A percentile compares a stretch with the other conserved stretches of the same genome.
Evolutionary conservation across 2,329 filamentous ascomycete species (phyloP).

Genomic region (Talaromyces sp.): DNA sequence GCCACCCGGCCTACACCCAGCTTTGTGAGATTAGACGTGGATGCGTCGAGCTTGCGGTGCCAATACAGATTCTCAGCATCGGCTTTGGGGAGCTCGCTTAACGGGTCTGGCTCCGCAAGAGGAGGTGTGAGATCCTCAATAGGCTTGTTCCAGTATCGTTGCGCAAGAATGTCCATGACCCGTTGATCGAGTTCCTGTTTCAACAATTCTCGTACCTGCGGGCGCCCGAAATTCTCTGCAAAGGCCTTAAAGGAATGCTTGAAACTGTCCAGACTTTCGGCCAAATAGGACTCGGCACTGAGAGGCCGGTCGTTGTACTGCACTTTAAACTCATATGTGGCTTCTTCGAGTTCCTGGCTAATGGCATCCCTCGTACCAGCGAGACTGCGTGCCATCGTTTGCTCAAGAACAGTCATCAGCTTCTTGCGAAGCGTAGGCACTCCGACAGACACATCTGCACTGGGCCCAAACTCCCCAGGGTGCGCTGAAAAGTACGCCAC

Average conservation of each 20-base stretch:
- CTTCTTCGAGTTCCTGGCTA: conserved; percentile 89
- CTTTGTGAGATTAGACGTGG: conserved; percentile 84
- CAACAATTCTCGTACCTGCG: conserved; percentile 81
- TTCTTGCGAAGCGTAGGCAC: conserved; percentile 87
- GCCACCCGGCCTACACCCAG: conserved; percentile 88
- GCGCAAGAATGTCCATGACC: conserved; percentile 86
- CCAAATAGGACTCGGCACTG: conserved; percentile 92
- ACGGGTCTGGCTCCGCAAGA: conserved; percentile 63
- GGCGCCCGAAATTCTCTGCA: conserved; percentile 79
- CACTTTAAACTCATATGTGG: conserved; percentile 97
- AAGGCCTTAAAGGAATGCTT: conserved; percentile 98
- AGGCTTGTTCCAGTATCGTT: conserved; percentile 96
- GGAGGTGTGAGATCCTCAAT: conserved; percentile 72
- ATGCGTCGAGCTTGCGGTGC: conserved; percentile 91
- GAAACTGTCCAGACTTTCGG: conserved; percentile 90
- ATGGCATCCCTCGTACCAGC: conserved; percentile 89
- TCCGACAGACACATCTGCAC: conserved; percentile 70
- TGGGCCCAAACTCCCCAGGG: conserved; percentile 70
- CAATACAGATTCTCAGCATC: conserved; percentile 84
- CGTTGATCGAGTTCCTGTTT: conserved; percentile 93
- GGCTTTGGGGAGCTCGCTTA: conserved; percentile 76
- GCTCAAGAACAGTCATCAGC: conserved; percentile 92
- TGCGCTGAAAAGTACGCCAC: conserved; percentile 81
- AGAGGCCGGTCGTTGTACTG: conserved; percentile 97
- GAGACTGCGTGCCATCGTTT: conserved; percentile 92